A percentile compares a stretch with the other conserved stretches of the same genome.
These are phyloP conservation scores for Geosmithia putterillii DNA, from an alignment of 2,329 filamentous ascomycete genomes.

Conservation along the genomic window DNA sequence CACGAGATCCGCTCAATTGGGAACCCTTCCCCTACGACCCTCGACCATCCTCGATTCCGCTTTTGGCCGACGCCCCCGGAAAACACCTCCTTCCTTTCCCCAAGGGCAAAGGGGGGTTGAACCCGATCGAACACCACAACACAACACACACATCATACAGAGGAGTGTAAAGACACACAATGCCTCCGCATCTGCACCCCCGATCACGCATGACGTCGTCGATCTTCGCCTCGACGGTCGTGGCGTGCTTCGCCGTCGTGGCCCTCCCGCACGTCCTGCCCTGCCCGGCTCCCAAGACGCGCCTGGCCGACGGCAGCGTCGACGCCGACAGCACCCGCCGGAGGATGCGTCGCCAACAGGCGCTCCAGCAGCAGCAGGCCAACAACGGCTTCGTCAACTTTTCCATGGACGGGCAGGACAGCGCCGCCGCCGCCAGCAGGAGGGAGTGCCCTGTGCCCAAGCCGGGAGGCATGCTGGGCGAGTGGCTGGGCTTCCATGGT, in stretches of 20 bases:
- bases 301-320: conserved; percentile 58
- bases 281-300: conserved; percentile 65
- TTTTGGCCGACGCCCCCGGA: background rate
- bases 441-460: conserved; percentile 90
- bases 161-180: too few relatives aligned
- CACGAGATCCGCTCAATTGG: too few relatives aligned
- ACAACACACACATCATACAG: background rate
- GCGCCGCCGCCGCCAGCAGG: conserved; percentile 27
- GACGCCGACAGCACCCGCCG: conserved; percentile 31
- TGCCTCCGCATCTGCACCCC: conserved; percentile 86
- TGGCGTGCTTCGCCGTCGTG: conserved; percentile 85
- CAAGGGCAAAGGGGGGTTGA: too few relatives aligned
- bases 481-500: conserved; percentile 58
- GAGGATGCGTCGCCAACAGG: conserved; percentile 29
- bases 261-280: conserved; percentile 81
- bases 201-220: conserved; percentile 87
- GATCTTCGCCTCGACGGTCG: conserved; percentile 86
- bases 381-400: conserved; percentile 32
- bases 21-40: too few relatives aligned
- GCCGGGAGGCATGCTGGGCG: conserved; percentile 65
- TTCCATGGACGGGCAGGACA: conserved; percentile 20
- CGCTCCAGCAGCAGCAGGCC: conserved; percentile 14
- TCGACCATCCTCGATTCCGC: background rate
- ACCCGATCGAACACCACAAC: background rate
- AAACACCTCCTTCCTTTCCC: background rate